Percentiles rank a stretch among this genome's conserved stretches.
phyloP scores from a whole-genome alignment of 1,139 yeast genomes.

The Saccharomyces hybrid region DNA sequence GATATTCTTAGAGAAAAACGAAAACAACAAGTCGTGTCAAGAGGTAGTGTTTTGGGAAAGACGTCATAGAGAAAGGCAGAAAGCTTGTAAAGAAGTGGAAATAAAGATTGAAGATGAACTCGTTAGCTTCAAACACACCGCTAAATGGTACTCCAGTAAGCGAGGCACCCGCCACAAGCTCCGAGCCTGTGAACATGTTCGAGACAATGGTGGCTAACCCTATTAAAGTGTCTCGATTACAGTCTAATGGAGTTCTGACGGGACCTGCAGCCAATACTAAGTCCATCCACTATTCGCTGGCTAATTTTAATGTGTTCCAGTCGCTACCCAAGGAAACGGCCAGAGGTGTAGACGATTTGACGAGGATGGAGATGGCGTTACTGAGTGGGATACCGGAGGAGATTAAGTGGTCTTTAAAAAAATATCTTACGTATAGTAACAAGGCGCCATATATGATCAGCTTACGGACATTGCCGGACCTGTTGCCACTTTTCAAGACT shows the following conservation, averaged over 20 bases:
- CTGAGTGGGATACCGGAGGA: constrained; percentile 48
- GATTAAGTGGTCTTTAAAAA: constrained; percentile 49
- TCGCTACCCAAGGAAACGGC: constrained; percentile 27
- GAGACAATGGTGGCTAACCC: constrained; percentile 25
- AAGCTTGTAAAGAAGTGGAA: not conserved
- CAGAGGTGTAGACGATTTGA: constrained; percentile 49
- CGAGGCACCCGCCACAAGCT: not conserved
- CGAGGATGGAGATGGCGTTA: constrained; percentile 51
- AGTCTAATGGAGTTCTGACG: constrained; percentile 22
- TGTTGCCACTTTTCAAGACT: constrained; percentile 22
- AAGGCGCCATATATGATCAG: constrained; percentile 32
- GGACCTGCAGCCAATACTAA: constrained; percentile 9
- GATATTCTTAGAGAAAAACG: not conserved
- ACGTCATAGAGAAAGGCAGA: not conserved
- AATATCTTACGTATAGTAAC: constrained; percentile 29
- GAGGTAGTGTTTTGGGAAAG: not conserved
- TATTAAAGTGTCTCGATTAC: constrained; percentile 24
- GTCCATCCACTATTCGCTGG: constrained; percentile 26
- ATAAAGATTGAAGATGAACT: not conserved
- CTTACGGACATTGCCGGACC: constrained; percentile 23
- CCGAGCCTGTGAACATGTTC: constrained; percentile 14
- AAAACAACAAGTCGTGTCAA: not conserved
- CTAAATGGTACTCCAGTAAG: constrained; percentile 2
- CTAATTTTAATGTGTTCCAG: constrained; percentile 28
- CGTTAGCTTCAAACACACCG: not conserved